phyloP scores from a whole-genome alignment of 116 monocot species.

The Zostera marina region DNA sequence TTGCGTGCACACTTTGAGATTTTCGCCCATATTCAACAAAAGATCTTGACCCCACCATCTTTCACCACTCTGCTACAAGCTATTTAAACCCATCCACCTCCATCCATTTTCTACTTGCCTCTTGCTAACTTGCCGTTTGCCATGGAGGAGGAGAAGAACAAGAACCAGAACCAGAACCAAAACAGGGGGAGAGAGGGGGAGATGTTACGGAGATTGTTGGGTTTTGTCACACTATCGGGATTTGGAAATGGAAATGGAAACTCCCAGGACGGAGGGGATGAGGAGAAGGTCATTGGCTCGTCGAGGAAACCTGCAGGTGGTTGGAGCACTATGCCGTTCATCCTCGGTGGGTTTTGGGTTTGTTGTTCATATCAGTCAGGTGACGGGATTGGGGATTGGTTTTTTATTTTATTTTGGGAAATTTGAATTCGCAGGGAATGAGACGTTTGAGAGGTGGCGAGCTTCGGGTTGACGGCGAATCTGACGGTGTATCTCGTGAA shows the following conservation, averaged over 20 bases:
- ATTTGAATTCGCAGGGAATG: conserved; percentile 4
- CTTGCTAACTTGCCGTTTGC: too few species aligned
- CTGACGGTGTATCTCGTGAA: conserved; percentile 18
- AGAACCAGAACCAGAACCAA: not conserved
- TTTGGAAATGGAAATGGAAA: not conserved
- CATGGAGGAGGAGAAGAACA: not conserved
- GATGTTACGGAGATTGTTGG: not conserved
- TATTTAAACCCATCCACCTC: not conserved
- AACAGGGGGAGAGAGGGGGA: not conserved
- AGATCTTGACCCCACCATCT: not conserved
- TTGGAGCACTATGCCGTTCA: conserved; percentile 13
- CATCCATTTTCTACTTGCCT: not conserved
- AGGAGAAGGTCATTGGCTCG: not conserved
- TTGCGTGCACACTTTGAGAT: not conserved
- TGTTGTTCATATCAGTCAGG: too few species aligned
- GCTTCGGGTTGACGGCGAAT: conserved; percentile 8
- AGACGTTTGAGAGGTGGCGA: conserved; percentile 12
- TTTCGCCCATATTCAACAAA: not conserved
- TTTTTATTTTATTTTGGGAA: not conserved
- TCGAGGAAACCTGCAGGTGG: not conserved
- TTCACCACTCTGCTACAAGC: not conserved
- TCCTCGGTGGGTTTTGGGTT: conserved; percentile 2
- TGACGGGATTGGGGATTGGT: not conserved
- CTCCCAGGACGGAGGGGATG: not conserved
- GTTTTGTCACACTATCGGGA: too few species aligned